Percentiles rank a stretch among this genome's conserved stretches.
Conservation (phyloP, 2,329 filamentous ascomycete genomes). For the Hypoxylon sp. region DNA sequence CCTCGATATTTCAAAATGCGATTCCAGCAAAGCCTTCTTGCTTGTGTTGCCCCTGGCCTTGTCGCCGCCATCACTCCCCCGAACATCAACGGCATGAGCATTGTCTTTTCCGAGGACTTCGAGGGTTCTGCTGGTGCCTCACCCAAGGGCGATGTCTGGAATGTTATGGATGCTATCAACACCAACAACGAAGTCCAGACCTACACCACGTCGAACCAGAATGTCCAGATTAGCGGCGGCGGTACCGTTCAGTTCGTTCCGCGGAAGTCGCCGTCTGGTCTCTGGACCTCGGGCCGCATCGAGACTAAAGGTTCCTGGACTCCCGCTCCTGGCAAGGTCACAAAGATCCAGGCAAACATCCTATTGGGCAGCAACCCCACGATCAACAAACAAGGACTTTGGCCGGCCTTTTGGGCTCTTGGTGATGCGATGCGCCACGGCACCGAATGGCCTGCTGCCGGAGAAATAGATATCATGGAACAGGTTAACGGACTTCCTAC, state of each 20-base stretch:
- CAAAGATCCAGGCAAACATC: slow-evolving; percentile 62
- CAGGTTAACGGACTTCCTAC: slow-evolving; percentile 65
- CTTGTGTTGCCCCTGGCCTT: slow-evolving; percentile 50
- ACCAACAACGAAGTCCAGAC: slow-evolving; percentile 68
- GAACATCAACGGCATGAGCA: slow-evolving; percentile 48
- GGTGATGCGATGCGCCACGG: slow-evolving; percentile 65
- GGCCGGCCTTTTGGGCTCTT: slow-evolving; percentile 72
- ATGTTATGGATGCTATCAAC: slow-evolving; percentile 56
- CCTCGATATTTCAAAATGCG: slow-evolving; percentile 49
- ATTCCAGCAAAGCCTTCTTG: slow-evolving; percentile 48
- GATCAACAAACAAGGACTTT: slow-evolving; percentile 66
- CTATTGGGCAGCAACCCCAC: slow-evolving; percentile 61
- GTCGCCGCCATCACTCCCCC: slow-evolving; percentile 51
- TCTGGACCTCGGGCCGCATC: slow-evolving; percentile 70
- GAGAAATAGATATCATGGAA: slow-evolving; percentile 72
- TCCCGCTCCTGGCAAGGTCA: slow-evolving; percentile 62
- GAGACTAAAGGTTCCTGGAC: slow-evolving; percentile 65
- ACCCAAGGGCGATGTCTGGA: slow-evolving; percentile 49
- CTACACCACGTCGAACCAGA: slow-evolving; percentile 63
- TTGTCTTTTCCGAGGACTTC: slow-evolving; percentile 51
- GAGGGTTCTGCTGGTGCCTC: slow-evolving; percentile 49
- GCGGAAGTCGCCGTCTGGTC: slow-evolving; percentile 55
- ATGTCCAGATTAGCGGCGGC: slow-evolving; percentile 66
- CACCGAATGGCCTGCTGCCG: slow-evolving; percentile 66
- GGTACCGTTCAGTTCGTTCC: slow-evolving; percentile 68